Base-by-base conservation (phyloP, 495 filamentous ascomycete genomes). In the Jackrogersella multiformis region DNA sequence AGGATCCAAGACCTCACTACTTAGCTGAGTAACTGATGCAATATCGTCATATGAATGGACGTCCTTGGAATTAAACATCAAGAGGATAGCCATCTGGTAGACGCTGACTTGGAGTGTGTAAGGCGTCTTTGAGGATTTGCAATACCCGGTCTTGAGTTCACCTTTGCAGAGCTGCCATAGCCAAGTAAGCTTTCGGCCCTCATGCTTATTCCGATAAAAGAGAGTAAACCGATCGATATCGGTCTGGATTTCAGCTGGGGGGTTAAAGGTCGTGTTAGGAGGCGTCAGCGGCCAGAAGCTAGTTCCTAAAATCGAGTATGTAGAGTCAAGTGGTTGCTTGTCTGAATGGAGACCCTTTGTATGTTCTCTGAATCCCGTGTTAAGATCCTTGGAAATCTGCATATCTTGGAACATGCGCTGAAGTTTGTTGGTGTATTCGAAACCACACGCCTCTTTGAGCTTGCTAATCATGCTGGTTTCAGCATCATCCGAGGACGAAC, bases 381-480 rank as follows among this genome's bases (percentile, higher is more conserved):
- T 98, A 53, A 99, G 88, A 79, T 98, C 96, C 77, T 97, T 96
- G 69, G 94, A 97, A 52, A 96, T 95, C 75, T 97, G 95, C 80
- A 99, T 98, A 71, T 99, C 95, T 75, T 97, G 93, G 86, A 98
- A 98, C 95, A 99, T 99, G 71, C 96, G 93, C 81, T 98, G 95
- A 48, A 99, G 82, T 78, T 97, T 98, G 82, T 98, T 98, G 67
- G 95, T 99, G 75, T 99, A 99, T 76, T 99, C 95, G 64, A 96
- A 98, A 66, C 95, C 95, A 73, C 95, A 98, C 0, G 94, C 95
- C 75, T 99, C 95, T 81, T 98, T 99, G 65, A 99, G 85, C 79
- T 99, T 99, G 82, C 90, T 91, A 77, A 99, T 98, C 95, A 99
- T 99, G 77, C 92, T 97, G 0, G 93, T 97, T 79, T 99, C 95